Percentiles rank a stretch among this genome's conserved stretches.
phyloP scores from a whole-genome alignment of 1,139 yeast species.

The Hemisphaericaspora lyxosophila region DNA sequence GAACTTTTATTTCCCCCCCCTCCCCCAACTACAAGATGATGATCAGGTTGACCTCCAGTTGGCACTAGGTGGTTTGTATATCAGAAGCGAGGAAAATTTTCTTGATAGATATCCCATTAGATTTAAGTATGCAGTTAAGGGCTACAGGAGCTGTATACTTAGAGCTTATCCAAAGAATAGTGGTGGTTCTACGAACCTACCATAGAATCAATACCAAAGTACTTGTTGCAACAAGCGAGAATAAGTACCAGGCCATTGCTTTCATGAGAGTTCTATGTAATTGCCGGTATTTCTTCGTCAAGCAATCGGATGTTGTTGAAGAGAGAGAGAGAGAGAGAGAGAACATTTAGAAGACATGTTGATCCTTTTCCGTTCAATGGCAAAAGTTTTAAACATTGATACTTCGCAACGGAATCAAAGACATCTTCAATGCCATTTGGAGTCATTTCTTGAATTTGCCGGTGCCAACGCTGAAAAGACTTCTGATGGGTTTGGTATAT shows the following conservation, averaged over 20 bases:
- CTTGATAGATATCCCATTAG: constrained; percentile 18
- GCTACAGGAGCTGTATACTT: constrained; percentile 10
- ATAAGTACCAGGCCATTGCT: background rate
- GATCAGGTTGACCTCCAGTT: background rate
- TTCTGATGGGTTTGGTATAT: background rate
- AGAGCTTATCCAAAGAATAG: constrained; percentile 5
- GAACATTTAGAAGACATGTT: constrained; percentile 9
- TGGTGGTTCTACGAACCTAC: background rate
- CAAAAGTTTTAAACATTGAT: too few relatives aligned
- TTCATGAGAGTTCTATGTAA: constrained; percentile 6
- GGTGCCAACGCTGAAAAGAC: background rate
- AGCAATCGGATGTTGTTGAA: constrained; percentile 3
- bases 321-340: too few relatives aligned
- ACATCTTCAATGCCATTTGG: constrained; percentile 4
- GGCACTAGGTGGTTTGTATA: constrained; percentile 7
- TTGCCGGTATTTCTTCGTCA: constrained; percentile 12
- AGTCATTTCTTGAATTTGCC: constrained; percentile 8
- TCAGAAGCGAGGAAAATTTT: constrained; percentile 12
- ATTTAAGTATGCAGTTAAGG: constrained; percentile 11
- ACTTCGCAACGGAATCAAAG: background rate
- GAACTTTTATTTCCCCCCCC: background rate
- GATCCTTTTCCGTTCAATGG: background rate
- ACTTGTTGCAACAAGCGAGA: background rate
- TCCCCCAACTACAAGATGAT: too few relatives aligned
- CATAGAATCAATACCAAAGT: background rate